phyloP scores from a whole-genome alignment of 164 flowering plant species.

The Hamamelis virginiana region DNA sequence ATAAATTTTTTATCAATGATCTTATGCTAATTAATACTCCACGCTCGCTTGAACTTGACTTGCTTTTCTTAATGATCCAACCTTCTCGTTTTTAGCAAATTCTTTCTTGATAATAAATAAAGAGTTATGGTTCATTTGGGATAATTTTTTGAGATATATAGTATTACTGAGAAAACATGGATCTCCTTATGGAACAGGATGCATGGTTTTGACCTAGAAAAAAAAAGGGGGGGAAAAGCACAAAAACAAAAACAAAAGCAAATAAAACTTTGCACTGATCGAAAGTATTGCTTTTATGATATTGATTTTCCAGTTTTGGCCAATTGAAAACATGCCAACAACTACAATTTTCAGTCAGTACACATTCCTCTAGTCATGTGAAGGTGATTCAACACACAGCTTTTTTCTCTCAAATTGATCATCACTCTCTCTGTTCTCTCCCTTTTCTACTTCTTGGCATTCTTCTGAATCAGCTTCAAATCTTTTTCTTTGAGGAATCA shows the following conservation, averaged over 20 bases:
- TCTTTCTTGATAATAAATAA: too few relatives aligned
- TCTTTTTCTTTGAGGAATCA: constrained; percentile 89
- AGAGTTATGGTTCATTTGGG: too few relatives aligned
- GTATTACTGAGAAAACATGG: too few relatives aligned
- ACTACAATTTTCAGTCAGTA: not conserved
- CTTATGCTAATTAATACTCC: too few relatives aligned
- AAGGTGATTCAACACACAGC: constrained; percentile 31
- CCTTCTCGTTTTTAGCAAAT: too few relatives aligned
- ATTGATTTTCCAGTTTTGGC: not conserved
- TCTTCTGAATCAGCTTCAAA: constrained; percentile 45
- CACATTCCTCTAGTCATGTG: constrained; percentile 6
- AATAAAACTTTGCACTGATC: not conserved
- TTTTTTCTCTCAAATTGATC: constrained; percentile 19
- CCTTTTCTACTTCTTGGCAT: constrained; percentile 21
- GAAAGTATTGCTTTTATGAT: not conserved
- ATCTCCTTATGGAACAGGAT: too few relatives aligned
- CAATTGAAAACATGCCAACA: not conserved
- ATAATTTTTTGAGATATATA: too few relatives aligned
- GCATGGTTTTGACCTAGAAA: too few relatives aligned
- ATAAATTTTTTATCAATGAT: too few relatives aligned
- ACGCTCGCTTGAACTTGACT: too few relatives aligned
- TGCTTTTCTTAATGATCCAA: too few relatives aligned
- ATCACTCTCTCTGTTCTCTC: constrained; percentile 20
- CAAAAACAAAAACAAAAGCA: not conserved
- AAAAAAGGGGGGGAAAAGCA: too few relatives aligned